phyloP scores from a whole-genome alignment of 495 filamentous ascomycete species.

The Podospora sp. region DNA sequence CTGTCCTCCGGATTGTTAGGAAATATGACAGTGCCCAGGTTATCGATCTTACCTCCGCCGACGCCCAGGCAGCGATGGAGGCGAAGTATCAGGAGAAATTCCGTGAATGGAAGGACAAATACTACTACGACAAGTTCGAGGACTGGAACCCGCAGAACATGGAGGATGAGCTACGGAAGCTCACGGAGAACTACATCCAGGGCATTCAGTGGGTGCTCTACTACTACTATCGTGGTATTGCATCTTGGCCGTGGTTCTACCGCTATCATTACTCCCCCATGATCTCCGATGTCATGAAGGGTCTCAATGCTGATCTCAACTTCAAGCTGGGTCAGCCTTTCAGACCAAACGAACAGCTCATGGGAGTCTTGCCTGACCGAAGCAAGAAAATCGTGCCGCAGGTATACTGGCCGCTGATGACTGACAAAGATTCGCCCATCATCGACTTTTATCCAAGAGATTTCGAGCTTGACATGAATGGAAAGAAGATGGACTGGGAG shows the following conservation, averaged over 20 bases:
- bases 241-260: conserved; percentile 99
- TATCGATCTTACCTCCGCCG: conserved; percentile 75
- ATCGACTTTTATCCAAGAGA: conserved; percentile 98
- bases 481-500: conserved; percentile 99
- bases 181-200: conserved; percentile 96
- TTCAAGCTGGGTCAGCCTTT: conserved; percentile 95
- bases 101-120: conserved; percentile 86
- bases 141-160: conserved; percentile 76
- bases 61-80: conserved; percentile 75
- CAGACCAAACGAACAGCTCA: conserved; percentile 91
- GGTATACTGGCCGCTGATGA: conserved; percentile 93
- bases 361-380: conserved; percentile 96
- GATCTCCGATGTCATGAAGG: conserved; percentile 86
- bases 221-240: conserved; percentile 97
- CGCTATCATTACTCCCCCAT: conserved; percentile 95
- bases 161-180: conserved; percentile 74
- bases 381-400: conserved; percentile 92
- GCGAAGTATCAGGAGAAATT: conserved; percentile 86
- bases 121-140: conserved; percentile 87
- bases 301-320: conserved; percentile 82
- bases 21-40: conserved; percentile 88
- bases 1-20: conserved; percentile 79
- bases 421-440: conserved; percentile 85
- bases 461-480: conserved; percentile 98
- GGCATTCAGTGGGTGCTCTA: conserved; percentile 97